Conservation (phyloP, 1,284 basidiomycete species). For the Boletellus sp. region DNA sequence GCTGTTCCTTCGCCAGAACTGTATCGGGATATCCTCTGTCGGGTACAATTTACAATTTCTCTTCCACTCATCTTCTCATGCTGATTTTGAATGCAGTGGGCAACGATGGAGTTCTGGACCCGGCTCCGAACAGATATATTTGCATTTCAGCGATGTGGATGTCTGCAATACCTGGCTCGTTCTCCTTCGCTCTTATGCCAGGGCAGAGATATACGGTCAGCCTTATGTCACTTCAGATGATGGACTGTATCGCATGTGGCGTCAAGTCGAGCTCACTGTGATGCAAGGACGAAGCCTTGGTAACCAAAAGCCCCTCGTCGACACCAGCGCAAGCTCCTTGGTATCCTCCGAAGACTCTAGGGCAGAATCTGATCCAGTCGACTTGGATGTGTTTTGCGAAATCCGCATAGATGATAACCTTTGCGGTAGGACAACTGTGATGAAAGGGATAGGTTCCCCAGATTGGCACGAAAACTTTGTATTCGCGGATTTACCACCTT, state of each 20-base stretch:
- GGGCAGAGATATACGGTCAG: conserved; percentile 72
- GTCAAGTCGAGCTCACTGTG: conserved; percentile 68
- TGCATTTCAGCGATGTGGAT: conserved; percentile 61
- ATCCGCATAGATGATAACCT: conserved; percentile 60
- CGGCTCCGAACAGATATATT: conserved; percentile 63
- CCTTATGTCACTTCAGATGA: conserved; percentile 56
- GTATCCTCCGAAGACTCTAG: conserved; percentile 34
- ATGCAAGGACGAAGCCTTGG: conserved; percentile 70
- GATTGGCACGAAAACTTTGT: conserved; percentile 78
- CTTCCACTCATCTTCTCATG: conserved; percentile 2
- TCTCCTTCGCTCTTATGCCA: conserved; percentile 71
- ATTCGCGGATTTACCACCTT: conserved; percentile 71
- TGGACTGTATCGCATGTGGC: conserved; percentile 80
- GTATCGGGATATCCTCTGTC: conserved; percentile 63
- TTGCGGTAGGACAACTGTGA: conserved; percentile 68
- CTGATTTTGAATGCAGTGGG: conserved; percentile 38
- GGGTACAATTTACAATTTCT: conserved; percentile 42
- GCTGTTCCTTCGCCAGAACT: conserved; percentile 67
- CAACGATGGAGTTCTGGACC: conserved; percentile 58
- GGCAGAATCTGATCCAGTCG: conserved; percentile 50
- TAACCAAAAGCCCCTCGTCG: conserved; percentile 35
- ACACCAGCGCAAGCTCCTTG: conserved; percentile 22
- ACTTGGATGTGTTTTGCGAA: conserved; percentile 70
- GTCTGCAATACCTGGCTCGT: conserved; percentile 67
- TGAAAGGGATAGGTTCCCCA: conserved; percentile 59